Conservation (phyloP, 164 flowering plant species). For the Vitis cinerea region DNA sequence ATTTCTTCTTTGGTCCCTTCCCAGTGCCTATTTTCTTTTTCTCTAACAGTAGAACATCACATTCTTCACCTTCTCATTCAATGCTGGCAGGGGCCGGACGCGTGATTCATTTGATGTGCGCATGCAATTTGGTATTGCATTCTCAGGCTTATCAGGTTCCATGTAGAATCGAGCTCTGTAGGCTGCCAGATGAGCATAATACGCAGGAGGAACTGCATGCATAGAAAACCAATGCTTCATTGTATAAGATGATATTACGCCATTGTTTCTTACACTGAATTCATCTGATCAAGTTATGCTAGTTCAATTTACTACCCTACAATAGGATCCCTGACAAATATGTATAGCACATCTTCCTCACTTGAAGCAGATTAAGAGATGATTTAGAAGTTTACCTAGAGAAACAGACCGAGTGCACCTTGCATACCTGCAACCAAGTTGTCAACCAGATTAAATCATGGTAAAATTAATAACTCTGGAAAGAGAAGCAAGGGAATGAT, state of each 20-base stretch:
- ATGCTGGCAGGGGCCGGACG: constrained; percentile 5
- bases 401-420: constrained; percentile 54
- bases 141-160: constrained; percentile 38
- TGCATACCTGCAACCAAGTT: constrained; percentile 34
- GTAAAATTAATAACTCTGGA: neutral
- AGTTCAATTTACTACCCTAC: neutral
- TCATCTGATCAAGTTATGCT: neutral
- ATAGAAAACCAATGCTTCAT: neutral
- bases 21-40: neutral
- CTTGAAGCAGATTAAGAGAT: neutral
- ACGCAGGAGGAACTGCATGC: constrained; percentile 53
- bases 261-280: no score
- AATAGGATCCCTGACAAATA: neutral
- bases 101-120: constrained; percentile 1
- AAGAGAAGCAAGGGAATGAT: neutral
- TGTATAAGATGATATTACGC: neutral
- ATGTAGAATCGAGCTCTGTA: constrained; percentile 59
- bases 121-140: constrained; percentile 10
- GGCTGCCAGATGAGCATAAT: constrained; percentile 66
- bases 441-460: neutral
- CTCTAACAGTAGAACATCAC: constrained; percentile 48
- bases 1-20: no score
- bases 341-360: neutral
- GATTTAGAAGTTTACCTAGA: constrained; percentile 23
- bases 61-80: constrained; percentile 44